phyloP scores from a whole-genome alignment of 371 early-diverging fungal genomes.

The Rhizopus sp. region DNA sequence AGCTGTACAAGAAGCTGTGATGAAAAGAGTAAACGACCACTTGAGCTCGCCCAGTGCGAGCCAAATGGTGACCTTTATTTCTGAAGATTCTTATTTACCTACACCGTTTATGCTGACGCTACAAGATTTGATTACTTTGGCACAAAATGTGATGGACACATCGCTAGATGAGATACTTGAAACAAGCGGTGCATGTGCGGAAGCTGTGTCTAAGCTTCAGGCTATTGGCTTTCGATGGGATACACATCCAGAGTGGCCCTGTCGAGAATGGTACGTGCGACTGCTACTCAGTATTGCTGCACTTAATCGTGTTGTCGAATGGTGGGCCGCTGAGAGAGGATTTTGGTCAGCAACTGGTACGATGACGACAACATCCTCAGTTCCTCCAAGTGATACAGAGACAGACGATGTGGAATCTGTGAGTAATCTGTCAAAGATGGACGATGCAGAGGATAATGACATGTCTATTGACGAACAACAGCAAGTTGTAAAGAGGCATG shows the following conservation, averaged over 20 bases:
- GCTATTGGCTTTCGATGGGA: slow-evolving; percentile 56
- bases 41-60: neutral
- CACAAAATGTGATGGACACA: slow-evolving; percentile 61
- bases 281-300: slow-evolving; percentile 59
- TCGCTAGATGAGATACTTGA: slow-evolving; percentile 54
- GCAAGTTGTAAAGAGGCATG: neutral
- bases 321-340: slow-evolving; percentile 63
- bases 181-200: slow-evolving; percentile 51
- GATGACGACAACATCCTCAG: slow-evolving; percentile 7
- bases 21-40: neutral
- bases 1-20: neutral
- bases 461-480: slow-evolving; percentile 25
- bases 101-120: slow-evolving; percentile 63
- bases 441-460: slow-evolving; percentile 26
- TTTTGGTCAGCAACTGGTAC: slow-evolving; percentile 36
- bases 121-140: slow-evolving; percentile 57
- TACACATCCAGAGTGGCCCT: slow-evolving; percentile 59
- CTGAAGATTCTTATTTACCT: slow-evolving; percentile 63
- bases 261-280: slow-evolving; percentile 59
- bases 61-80: slow-evolving; percentile 49
- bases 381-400: slow-evolving; percentile 27
- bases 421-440: slow-evolving; percentile 24
- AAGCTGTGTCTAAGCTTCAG: slow-evolving; percentile 50
- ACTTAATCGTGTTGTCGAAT: slow-evolving; percentile 61
- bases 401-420: slow-evolving; percentile 28